Evolutionary conservation across 129 eudicot genomes (phyloP), one percentile per base, ranked within the genome.

Genomic region (Tagetes patula): DNA sequence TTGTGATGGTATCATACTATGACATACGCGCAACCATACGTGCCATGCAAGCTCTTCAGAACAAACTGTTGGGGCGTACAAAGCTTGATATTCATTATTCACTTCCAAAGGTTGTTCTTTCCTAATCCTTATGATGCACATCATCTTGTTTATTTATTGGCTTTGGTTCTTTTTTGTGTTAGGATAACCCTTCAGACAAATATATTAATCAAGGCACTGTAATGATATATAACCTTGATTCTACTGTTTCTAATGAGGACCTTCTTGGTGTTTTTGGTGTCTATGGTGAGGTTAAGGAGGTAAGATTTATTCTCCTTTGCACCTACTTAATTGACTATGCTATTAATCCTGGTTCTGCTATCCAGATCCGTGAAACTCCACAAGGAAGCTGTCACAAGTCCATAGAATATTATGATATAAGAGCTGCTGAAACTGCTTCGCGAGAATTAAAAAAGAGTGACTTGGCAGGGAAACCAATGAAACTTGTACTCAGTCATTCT

Each of bases 281-380:
- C 40, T 89, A 87, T 86, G 98, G 98, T 27, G 98, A 90, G 64
- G 83, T 94, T 80, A 90, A 87, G 84, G 96, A 94, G 98, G 98
- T 90, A 69, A 81, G 72, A 42, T 59, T 77, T 48, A 41, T n/a
- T 56, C 77, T 11, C 43, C 70, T 49, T 78, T 69, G 61, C 20
- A 27, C 30, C 69, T 13, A 20, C 27, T 20, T 20, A 20, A 20
- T 20, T 42, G 48, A 55, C 63, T 40, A 55, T 47, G 42, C 37
- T 48, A 73, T 27, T 58, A 31, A 77, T 56, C 27, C 14, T 75
- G 70, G 70, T 67, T 65, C 43, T 67, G 77, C 47, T 33, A 31
- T 82, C 85, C 86, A 93, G 98, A 84, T 93, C 56, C 90, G 83
- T n/a, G 98, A 82, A 30, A 70, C 84, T 76, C 91, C 90, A 36